Evolutionary conservation across 1,284 basidiomycete species (phyloP), one percentile per base, ranked within the genome.

Genomic region (Tremellales sp.): DNA sequence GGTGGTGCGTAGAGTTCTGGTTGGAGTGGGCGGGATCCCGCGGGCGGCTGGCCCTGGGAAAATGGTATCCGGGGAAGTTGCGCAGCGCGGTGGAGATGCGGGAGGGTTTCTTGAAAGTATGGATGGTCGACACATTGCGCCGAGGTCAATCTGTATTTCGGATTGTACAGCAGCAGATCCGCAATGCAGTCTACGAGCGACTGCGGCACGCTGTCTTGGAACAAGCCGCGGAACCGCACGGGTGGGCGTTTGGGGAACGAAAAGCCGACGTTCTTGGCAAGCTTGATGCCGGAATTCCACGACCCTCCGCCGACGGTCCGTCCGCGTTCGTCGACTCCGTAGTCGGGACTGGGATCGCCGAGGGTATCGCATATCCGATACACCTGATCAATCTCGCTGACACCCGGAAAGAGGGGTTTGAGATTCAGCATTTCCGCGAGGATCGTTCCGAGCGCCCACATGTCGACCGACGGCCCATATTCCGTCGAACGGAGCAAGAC

Each of bases 361-460:
- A 98, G 78, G 12, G 93, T 77, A 53, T 94, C 86, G 61, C 85
- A 88, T 49, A 98, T 97, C 65, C 84, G 80, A 48, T 81, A 82
- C 21, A 98, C 84, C 72, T 98, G 95, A 74, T 98, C 94, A 40
- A 91, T 79, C 70, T 97, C 93, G 68, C 84, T 86, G 47, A 85
- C 82, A n/a, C 95, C 95, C n/a, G 95, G 94, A 71, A 99, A 98
- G 24, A 99, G 77, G 0, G 95, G 94, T 57, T 90, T 86, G 52
- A 99, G 80, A 65, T 92, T 97, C 72, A 97, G 80, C 47, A 97
- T 79, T 72, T 99, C 95, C 7, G 93, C 90, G 77, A 98, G 85
- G 69, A 99, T 99, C 4, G 95, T 94, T 19, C 95, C 95, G 38
- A 99, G 76, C 1, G 95, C 95, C 95, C 95, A 99, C 85, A 97